Conservation (phyloP, 306 rosid species). For the Trifolium repens region DNA sequence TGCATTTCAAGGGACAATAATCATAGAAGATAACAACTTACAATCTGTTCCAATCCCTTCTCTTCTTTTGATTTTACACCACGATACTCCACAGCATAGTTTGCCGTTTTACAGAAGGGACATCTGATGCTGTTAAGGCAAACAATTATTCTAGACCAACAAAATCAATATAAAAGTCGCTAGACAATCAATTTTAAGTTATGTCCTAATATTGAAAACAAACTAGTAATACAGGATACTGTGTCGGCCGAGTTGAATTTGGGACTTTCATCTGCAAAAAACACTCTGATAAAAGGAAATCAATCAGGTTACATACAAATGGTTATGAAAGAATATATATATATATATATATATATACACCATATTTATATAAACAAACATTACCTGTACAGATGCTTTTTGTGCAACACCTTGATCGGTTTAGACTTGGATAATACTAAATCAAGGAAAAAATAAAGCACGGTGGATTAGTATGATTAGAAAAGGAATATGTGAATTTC, state of each 20-base stretch:
- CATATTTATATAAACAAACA: constrained; percentile 25
- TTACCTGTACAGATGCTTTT: constrained; percentile 98
- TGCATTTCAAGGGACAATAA: constrained; percentile 37
- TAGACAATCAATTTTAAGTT: neutral
- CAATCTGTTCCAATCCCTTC: constrained; percentile 89
- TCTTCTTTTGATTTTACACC: constrained; percentile 97
- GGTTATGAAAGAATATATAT: constrained; percentile 15
- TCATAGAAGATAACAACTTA: constrained; percentile 49
- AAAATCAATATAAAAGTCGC: constrained; percentile 25
- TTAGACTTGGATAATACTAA: constrained; percentile 97
- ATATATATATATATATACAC: constrained; percentile 7
- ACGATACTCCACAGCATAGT: constrained; percentile 96
- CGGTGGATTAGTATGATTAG: constrained; percentile 35
- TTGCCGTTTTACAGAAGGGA: constrained; percentile 90
- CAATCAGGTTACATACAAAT: constrained; percentile 42
- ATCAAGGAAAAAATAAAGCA: constrained; percentile 19
- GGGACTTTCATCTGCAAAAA: constrained; percentile 99
- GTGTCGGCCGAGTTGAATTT: constrained; percentile 96
- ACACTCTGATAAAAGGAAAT: constrained; percentile 72
- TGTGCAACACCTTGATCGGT: constrained; percentile 97
- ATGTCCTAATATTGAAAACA: constrained; percentile 22
- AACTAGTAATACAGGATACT: constrained; percentile 71
- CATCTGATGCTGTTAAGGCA: constrained; percentile 78
- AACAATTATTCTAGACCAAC: constrained; percentile 39
- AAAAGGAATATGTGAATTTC: constrained; percentile 28